These are phyloP conservation scores for Xylaria sp. DNA, from an alignment of 2,329 filamentous ascomycete genomes.

Conservation along the genomic window DNA sequence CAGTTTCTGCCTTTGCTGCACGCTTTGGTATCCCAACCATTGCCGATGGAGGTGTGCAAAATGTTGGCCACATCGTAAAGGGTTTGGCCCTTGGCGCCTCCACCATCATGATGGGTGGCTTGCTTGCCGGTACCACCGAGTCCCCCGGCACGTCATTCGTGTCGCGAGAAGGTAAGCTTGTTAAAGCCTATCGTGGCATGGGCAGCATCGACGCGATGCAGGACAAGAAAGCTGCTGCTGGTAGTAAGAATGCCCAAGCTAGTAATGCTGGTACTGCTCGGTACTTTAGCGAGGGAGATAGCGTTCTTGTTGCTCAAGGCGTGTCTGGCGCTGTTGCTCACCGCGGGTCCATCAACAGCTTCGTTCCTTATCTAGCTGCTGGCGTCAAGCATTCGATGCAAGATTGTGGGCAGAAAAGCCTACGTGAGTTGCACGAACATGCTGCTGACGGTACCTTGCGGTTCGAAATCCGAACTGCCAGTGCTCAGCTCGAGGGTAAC, in stretches of 20 bases:
- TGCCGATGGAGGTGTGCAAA: slow-evolving; percentile 97
- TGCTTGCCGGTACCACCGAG: slow-evolving; percentile 96
- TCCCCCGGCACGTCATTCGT: slow-evolving; percentile 97
- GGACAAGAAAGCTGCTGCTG: slow-evolving; percentile 91
- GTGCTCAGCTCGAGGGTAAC: slow-evolving; percentile 94
- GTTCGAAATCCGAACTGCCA: slow-evolving; percentile 94
- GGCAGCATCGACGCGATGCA: slow-evolving; percentile 99
- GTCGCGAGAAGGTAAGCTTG: slow-evolving; percentile 94
- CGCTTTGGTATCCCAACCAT: slow-evolving; percentile 98
- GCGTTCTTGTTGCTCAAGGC: slow-evolving; percentile 94
- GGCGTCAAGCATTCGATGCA: slow-evolving; percentile 98
- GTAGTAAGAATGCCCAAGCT: slow-evolving; percentile 77
- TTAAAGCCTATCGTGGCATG: slow-evolving; percentile 99
- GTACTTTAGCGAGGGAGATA: slow-evolving; percentile 98
- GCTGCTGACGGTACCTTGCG: slow-evolving; percentile 81
- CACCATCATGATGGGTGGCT: slow-evolving; percentile 99
- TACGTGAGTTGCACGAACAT: slow-evolving; percentile 78
- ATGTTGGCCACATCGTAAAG: slow-evolving; percentile 99
- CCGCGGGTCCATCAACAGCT: slow-evolving; percentile 88
- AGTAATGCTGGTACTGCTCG: slow-evolving; percentile 95
- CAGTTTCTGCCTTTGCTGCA: slow-evolving; percentile 87
- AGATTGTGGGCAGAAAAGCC: slow-evolving; percentile 88
- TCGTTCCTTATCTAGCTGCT: slow-evolving; percentile 93
- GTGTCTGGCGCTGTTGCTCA: slow-evolving; percentile 88
- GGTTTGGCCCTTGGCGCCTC: slow-evolving; percentile 93